Percentiles rank a stretch among this genome's conserved stretches.
Evolutionary conservation across 2,329 filamentous ascomycete genomes (phyloP).

Genomic region (Meredithiella fracta): DNA sequence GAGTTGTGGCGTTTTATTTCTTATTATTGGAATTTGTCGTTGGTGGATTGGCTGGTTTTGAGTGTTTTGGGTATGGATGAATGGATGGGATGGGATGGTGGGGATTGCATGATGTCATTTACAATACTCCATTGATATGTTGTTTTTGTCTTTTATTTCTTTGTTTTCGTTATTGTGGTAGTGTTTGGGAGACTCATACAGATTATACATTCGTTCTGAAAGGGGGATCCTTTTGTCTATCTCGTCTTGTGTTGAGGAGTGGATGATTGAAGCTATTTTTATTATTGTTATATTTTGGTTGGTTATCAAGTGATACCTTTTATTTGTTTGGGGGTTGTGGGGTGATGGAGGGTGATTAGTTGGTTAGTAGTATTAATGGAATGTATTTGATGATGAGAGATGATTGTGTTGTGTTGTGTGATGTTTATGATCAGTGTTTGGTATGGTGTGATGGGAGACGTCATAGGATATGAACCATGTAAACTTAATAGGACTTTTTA

Average conservation of each 20-base stretch:
- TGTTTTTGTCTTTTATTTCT: neutral
- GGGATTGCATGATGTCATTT: conserved; percentile 2
- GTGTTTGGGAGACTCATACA: neutral
- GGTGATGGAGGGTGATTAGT: neutral
- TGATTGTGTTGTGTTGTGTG: no score
- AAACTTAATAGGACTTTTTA: no score
- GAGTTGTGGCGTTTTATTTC: no score
- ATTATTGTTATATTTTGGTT: neutral
- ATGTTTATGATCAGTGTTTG: no score
- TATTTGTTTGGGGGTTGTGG: neutral
- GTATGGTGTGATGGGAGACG: no score
- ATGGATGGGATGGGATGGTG: no score
- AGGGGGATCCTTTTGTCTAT: neutral
- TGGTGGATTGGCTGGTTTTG: neutral
- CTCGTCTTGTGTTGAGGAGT: no score
- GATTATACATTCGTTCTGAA: neutral
- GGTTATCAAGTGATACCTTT: neutral
- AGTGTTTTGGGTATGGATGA: conserved; percentile 4
- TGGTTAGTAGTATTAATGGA: no score
- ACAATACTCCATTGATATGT: conserved; percentile 3
- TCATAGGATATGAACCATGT: no score
- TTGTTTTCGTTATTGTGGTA: neutral
- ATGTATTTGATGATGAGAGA: no score
- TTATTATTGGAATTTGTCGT: no score
- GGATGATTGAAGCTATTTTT: neutral